A percentile compares a stretch with the other conserved stretches of the same genome.
These are phyloP conservation scores for Dictyostelium citrinum DNA, from an alignment of 78 protist genomes.

Conservation along the genomic window DNA sequence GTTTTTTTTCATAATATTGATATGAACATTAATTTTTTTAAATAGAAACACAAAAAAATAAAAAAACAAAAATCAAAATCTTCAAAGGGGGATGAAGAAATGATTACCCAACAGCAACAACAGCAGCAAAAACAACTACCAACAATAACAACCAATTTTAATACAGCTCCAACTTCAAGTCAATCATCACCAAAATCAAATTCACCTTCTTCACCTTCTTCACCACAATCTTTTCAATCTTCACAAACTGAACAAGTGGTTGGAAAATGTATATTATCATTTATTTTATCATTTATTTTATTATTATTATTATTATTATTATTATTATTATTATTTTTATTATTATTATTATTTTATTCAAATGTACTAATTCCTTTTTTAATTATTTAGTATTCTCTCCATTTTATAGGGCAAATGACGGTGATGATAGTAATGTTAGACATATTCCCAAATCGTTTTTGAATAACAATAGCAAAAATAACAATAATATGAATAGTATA, in stretches of 20 bases:
- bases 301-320: neutral
- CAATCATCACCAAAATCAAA: neutral
- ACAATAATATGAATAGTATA: neutral
- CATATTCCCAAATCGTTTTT: neutral
- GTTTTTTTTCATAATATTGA: neutral
- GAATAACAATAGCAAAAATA: neutral
- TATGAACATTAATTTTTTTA: neutral
- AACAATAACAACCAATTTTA: neutral
- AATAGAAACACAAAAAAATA: neutral
- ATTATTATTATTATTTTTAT: neutral
- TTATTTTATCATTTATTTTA: neutral
- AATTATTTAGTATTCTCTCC: slow-evolving; percentile 1
- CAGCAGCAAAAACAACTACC: neutral
- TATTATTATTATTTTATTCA: neutral
- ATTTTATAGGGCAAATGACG: neutral
- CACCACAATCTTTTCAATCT: neutral
- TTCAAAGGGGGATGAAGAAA: neutral
- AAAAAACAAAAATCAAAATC: neutral
- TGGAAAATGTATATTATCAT: neutral
- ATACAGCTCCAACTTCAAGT: neutral
- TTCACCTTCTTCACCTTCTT: neutral
- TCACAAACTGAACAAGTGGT: neutral
- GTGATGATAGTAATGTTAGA: neutral
- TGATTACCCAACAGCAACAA: neutral
- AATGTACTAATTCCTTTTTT: neutral